phyloP scores from a whole-genome alignment of 2,329 filamentous ascomycete species.

The Paraphaeosphaeria sporulosa region DNA sequence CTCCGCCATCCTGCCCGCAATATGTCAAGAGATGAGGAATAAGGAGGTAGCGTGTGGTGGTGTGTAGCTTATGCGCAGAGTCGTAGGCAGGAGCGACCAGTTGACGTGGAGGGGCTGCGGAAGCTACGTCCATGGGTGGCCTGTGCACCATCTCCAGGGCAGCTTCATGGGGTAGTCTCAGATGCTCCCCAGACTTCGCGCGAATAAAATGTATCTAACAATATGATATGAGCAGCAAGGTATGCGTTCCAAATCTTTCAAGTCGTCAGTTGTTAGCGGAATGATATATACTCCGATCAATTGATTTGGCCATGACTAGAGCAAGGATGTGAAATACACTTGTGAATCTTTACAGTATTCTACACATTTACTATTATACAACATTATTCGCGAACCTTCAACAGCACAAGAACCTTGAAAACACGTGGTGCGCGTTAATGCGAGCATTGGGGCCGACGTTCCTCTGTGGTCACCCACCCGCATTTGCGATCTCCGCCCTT shows the following conservation, averaged over 20 bases:
- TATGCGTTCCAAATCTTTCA: too few species aligned
- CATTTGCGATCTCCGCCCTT: background rate
- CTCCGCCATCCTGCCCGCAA: conserved; percentile 53
- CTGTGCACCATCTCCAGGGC: conserved; percentile 10
- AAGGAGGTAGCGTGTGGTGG: conserved; percentile 15
- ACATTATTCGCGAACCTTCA: background rate
- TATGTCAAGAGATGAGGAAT: conserved; percentile 22
- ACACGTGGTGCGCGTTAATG: background rate
- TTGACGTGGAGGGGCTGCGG: conserved; percentile 8
- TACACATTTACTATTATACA: too few species aligned
- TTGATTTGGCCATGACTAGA: too few species aligned
- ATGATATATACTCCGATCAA: background rate
- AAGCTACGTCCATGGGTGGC: conserved; percentile 7
- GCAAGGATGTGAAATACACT: too few species aligned
- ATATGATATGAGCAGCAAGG: background rate
- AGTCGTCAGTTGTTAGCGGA: background rate
- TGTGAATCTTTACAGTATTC: too few species aligned
- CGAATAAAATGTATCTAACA: background rate
- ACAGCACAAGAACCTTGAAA: background rate
- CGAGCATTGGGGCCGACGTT: background rate
- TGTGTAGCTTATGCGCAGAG: conserved; percentile 26
- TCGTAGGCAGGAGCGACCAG: conserved; percentile 32
- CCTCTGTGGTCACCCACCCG: conserved; percentile 33
- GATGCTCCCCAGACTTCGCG: conserved; percentile 7
- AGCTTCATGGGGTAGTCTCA: conserved; percentile 19